Conservation (phyloP, 83 land plant species). For the Isoetes engelmannii region DNA sequence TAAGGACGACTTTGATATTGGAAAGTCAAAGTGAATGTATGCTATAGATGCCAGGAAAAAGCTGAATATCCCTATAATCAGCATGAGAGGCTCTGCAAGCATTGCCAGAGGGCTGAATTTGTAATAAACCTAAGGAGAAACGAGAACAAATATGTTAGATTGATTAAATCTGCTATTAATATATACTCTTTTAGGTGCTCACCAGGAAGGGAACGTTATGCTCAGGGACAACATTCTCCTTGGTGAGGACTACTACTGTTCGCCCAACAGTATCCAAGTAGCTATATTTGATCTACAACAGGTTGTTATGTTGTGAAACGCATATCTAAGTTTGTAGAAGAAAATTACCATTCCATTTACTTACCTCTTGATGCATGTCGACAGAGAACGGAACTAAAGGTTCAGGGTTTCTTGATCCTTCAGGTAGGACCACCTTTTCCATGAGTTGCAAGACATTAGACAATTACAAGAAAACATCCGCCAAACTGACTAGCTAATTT, state of each 20-base stretch:
- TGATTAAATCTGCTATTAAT: not conserved
- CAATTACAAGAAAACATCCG: not conserved
- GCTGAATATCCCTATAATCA: conserved; percentile 65
- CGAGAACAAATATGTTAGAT: not conserved
- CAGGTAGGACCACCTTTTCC: conserved; percentile 83
- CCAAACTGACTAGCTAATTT: not conserved
- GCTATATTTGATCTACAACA: conserved; percentile 50
- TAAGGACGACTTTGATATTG: conserved; percentile 83
- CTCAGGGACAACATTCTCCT: conserved; percentile 67
- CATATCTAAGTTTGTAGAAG: too few species aligned
- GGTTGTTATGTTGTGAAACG: too few species aligned
- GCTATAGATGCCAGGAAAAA: conserved; percentile 71
- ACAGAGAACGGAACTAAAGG: conserved; percentile 64
- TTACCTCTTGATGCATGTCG: conserved; percentile 69
- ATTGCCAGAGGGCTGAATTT: conserved; percentile 68
- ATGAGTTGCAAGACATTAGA: not conserved
- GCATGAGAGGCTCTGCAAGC: conserved; percentile 84
- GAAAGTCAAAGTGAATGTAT: conserved; percentile 65
- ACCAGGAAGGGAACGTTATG: conserved; percentile 79
- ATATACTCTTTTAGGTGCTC: not conserved
- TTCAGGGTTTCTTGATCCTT: conserved; percentile 75
- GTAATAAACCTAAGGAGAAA: conserved; percentile 61
- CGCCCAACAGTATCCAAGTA: conserved; percentile 79
- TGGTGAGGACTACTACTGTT: conserved; percentile 65
- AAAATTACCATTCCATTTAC: too few species aligned